A percentile compares a stretch with the other conserved stretches of the same genome.
Conservation (phyloP, 2,329 filamentous ascomycete genomes). For the Ampelomyces quisqualis region DNA sequence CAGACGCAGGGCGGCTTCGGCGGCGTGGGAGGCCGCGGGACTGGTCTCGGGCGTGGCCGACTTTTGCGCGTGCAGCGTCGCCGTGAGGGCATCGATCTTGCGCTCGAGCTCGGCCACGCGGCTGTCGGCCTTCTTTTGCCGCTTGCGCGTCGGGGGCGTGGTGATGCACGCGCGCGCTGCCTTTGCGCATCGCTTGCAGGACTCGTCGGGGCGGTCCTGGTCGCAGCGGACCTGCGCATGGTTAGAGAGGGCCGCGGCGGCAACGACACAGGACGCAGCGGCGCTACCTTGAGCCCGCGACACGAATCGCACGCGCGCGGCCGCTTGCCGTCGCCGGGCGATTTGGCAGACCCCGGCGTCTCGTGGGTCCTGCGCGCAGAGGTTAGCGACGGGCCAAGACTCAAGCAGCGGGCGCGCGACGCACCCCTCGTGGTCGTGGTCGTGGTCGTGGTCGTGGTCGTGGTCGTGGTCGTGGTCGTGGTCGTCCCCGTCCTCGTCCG, state of each 20-base stretch:
- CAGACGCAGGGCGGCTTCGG: conserved; percentile 29
- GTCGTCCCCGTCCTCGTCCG: conserved; percentile 34
- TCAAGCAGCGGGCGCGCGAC: no score
- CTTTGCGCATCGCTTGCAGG: conserved; percentile 70
- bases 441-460: conserved; percentile 32
- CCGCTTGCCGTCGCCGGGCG: conserved; percentile 46
- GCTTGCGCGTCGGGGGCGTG: conserved; percentile 72
- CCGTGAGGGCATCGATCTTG: conserved; percentile 87
- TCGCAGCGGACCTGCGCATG: conserved; percentile 72
- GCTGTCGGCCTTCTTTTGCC: conserved; percentile 89
- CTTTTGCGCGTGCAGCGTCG: conserved; percentile 66
- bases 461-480: conserved; percentile 35
- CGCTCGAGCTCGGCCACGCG: conserved; percentile 87
- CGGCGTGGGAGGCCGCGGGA: conserved; percentile 26
- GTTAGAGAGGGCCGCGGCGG: conserved; percentile 5
- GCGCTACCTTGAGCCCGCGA: conserved; percentile 47
- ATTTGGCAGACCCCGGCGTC: conserved; percentile 36
- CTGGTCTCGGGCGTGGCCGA: conserved; percentile 19
- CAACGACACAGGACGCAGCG: no score
- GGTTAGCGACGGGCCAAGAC: no score
- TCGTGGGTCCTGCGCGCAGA: conserved; percentile 22
- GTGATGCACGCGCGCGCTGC: conserved; percentile 65
- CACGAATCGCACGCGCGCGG: conserved; percentile 52
- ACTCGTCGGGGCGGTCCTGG: conserved; percentile 65
- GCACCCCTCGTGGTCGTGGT: conserved; percentile 35